Evolutionary conservation across 2,329 filamentous ascomycete species (phyloP), one percentile per base, ranked within the genome.

Genomic region (Diplodia mutila): DNA sequence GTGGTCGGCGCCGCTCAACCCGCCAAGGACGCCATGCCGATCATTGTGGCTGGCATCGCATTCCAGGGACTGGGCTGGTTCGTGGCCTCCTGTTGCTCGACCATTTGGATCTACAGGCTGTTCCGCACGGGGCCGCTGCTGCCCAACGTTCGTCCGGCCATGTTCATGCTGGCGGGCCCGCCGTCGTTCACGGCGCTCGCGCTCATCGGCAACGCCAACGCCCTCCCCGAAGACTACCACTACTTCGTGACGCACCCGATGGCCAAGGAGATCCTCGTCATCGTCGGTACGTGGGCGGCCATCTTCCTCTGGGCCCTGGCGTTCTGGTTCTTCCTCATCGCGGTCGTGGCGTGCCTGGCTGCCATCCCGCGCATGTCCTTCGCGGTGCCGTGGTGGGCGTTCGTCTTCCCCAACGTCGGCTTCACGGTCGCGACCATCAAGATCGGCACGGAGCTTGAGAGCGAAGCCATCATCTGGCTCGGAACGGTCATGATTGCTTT

Each of bases 91-190:
- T 84, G 91, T 78, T 91, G 92, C 88, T 91, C 91, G 73, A 83
- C 89, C 0, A 86, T 90, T 75, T 91, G 91, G 82, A 86, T 92
- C 67, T 88, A 87, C 51, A 85, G 90, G 5, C 81, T 92, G n/a
- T 90, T 92, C 87, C 85, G 87, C 71, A 82, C 84, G 1, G 86
- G 90, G 1, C 83, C 91, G 18, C 90, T 90, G 0, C 78, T 81
- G 70, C 82, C 86, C 8, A 87, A 90, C 72, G 87, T 90, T 69
- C 82, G 90, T 61, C 88, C 90, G 0, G 90, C 87, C 0, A 85
- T 93, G 75, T 92, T 91, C 80, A 91, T 93, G 81, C 89, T 88
- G 69, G 90, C 92, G n/a, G 90, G 90, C 0, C 89, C 90, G 1
- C 89, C 90, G 0, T 85, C 88, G 1, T 92, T 91, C 80, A 92